A percentile compares a stretch with the other conserved stretches of the same genome.
Evolutionary conservation across 768 basidiomycete genomes (phyloP).

Genomic region (Kwoniella dendrophila): DNA sequence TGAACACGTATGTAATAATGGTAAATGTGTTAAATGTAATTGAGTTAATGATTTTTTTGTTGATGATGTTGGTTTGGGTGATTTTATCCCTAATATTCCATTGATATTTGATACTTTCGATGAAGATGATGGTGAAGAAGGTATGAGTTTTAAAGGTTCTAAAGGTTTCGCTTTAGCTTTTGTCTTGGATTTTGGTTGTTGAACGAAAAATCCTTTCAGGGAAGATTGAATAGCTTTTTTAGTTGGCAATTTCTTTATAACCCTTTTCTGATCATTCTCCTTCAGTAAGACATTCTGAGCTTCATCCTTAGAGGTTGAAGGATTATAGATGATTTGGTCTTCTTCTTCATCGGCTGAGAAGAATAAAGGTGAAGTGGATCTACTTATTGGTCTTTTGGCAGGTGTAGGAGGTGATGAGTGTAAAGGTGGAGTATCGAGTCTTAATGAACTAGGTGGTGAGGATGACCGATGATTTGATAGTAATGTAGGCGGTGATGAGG

Average conservation of each 20-base stretch:
- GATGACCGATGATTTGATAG: constrained; percentile 5
- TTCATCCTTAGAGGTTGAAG: neutral
- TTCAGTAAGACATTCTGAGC: neutral
- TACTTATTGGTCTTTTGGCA: neutral
- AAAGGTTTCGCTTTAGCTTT: constrained; percentile 19
- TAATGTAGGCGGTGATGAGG: constrained; percentile 10
- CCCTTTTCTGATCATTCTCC: neutral
- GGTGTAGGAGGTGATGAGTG: constrained; percentile 12
- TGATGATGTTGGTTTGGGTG: too few species aligned
- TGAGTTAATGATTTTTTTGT: constrained; percentile 25
- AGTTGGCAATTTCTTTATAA: neutral
- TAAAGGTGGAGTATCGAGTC: constrained; percentile 7
- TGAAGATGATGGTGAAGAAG: neutral
- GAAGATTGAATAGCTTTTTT: constrained; percentile 26
- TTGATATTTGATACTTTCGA: neutral
- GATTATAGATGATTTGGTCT: neutral
- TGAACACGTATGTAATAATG: constrained; percentile 45
- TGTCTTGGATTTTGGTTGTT: constrained; percentile 5
- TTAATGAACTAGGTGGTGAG: constrained; percentile 21
- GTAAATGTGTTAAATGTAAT: constrained; percentile 43
- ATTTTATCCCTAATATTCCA: neutral
- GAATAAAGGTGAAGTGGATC: constrained; percentile 11
- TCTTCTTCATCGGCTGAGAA: constrained; percentile 23
- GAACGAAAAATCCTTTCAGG: constrained; percentile 37
- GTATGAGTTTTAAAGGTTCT: neutral